These are phyloP conservation scores for Aspergillus luchuensis DNA, from an alignment of 2,329 filamentous ascomycete species.

Conservation along the genomic window DNA sequence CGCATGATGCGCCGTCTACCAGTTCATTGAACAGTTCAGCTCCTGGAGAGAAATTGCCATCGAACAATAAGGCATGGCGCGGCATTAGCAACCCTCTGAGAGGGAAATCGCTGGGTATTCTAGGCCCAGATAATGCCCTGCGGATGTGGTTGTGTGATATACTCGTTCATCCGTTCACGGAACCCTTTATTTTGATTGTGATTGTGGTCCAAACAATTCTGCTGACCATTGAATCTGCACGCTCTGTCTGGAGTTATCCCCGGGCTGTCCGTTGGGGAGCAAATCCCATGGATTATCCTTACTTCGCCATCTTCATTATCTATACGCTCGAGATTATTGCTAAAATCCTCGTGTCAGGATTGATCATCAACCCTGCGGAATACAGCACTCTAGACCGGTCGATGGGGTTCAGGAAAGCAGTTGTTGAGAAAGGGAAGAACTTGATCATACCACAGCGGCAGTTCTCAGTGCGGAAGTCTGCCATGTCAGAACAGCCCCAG, in stretches of 20 bases:
- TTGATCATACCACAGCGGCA: slow-evolving; percentile 82
- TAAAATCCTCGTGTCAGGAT: slow-evolving; percentile 88
- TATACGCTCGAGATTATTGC: slow-evolving; percentile 85
- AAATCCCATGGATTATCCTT: slow-evolving; percentile 70
- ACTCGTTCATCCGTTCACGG: slow-evolving; percentile 81
- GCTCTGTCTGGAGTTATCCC: slow-evolving; percentile 66
- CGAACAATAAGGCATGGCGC: slow-evolving; percentile 49
- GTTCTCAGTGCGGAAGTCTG: slow-evolving; percentile 60
- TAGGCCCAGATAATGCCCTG: slow-evolving; percentile 74
- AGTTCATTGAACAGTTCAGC: slow-evolving; percentile 39
- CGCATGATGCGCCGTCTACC: slow-evolving; percentile 44
- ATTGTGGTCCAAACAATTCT: slow-evolving; percentile 87
- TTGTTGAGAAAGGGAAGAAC: slow-evolving; percentile 73
- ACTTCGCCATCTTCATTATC: slow-evolving; percentile 80
- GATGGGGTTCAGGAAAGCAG: slow-evolving; percentile 70
- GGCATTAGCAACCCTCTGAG: slow-evolving; percentile 71
- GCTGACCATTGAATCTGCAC: slow-evolving; percentile 79
- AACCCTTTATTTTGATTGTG: slow-evolving; percentile 81
- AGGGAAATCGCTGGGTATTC: slow-evolving; percentile 82
- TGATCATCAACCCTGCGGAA: slow-evolving; percentile 85
- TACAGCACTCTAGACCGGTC: slow-evolving; percentile 88
- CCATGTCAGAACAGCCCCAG: slow-evolving; percentile 40
- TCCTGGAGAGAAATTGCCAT: slow-evolving; percentile 34
- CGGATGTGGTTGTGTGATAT: slow-evolving; percentile 77
- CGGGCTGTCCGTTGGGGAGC: slow-evolving; percentile 67